Evolutionary conservation across 2,329 filamentous ascomycete genomes (phyloP).

Genomic region (Neurospora crassa): DNA sequence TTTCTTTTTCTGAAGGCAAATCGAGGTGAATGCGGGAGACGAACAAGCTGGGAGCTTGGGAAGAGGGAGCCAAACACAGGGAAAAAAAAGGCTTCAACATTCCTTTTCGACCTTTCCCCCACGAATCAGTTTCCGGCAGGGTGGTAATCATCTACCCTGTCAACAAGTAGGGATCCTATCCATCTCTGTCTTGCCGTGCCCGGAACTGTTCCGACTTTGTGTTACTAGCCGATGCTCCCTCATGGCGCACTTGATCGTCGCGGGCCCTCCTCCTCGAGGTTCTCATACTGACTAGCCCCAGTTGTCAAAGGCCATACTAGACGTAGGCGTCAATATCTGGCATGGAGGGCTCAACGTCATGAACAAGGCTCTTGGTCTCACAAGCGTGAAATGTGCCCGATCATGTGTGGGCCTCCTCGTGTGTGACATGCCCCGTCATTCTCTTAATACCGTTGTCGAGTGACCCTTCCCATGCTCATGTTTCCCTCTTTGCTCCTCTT

Average conservation of each 20-base stretch:
- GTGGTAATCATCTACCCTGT: neutral
- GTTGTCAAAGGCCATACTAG: neutral
- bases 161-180: neutral
- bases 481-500: conserved; percentile 3
- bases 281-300: conserved; percentile 4
- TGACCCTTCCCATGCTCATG: conserved; percentile 4
- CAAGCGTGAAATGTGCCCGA: conserved; percentile 2
- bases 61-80: neutral
- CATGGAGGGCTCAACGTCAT: neutral
- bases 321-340: neutral
- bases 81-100: neutral
- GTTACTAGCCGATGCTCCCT: neutral
- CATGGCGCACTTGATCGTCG: neutral
- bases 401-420: conserved; percentile 1
- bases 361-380: neutral
- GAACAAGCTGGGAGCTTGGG: neutral
- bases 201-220: neutral
- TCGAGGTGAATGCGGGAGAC: neutral
- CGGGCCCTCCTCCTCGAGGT: neutral
- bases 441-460: neutral
- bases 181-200: neutral
- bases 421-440: conserved; percentile 2
- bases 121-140: neutral
- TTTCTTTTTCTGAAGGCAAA: neutral
- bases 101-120: neutral